Base-by-base conservation (phyloP, 176 grass and related monocot species). In the Tillandsia leiboldiana region DNA sequence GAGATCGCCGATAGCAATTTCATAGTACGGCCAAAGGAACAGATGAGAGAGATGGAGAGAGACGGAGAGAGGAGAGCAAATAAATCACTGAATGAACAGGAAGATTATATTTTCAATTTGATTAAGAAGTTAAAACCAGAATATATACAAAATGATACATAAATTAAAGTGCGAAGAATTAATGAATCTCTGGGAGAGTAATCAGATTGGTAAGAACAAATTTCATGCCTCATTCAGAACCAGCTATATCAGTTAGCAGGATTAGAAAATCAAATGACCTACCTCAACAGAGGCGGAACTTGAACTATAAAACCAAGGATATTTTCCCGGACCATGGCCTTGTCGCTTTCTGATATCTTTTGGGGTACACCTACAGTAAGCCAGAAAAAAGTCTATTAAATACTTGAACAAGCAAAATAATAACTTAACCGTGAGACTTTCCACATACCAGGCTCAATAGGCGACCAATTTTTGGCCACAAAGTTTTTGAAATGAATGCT, bases 401-500 rank as follows among this genome's bases (percentile, higher is more conserved):
- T 64, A 27, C 13, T 9, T 68, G 12, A 69, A 73, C 24, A 67
- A 9, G 75, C 67, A 64, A 78, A 33, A 67, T 70, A 26, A 79
- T 48, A 10, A 3, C 47, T 48, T 17, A 61, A 73, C 1, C 10
- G 47, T 9, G 12, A 73, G 2, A 78, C 42, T 56, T 53, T 73
- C 24, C 64, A 67, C 51, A 73, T 81, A 91, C 85, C 86, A 33
- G 81, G 78, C 67, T 92, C 86, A 66, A 70, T 79, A 51, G 88
- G 86, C 48, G 81, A 96, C 93, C 93, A 96, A 62, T 96, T 96
- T 73, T 92, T 96, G 11, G 93, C 88, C 64, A 96, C 78, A 73
- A 96, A 96, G 53, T 96, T 96, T 72, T 96, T 96, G 70, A 96
- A 96, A 82, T 96, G 89, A 58, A 96, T 92, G 72, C 93, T 96